A percentile compares a stretch with the other conserved stretches of the same genome.
These are phyloP conservation scores for Diaporthe batatas DNA, from an alignment of 2,329 filamentous ascomycete genomes.

Conservation along the genomic window DNA sequence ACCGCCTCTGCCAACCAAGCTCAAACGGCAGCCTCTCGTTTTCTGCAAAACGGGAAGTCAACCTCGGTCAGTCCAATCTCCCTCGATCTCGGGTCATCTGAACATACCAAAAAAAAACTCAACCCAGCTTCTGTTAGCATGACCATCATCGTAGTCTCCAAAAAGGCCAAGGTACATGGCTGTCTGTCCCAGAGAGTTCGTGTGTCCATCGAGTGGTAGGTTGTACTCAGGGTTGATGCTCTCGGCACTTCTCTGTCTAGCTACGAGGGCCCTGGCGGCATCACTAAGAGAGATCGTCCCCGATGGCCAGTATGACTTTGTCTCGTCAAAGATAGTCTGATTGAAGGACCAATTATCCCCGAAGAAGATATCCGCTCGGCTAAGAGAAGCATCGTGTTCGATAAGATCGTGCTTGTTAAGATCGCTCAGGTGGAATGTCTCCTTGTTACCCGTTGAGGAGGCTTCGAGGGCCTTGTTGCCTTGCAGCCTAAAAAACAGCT, in stretches of 20 bases:
- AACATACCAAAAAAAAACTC: constrained; percentile 18
- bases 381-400: constrained; percentile 20
- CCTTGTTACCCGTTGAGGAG: constrained; percentile 15
- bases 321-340: constrained; percentile 11
- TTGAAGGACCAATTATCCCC: constrained; percentile 26
- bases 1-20: constrained; percentile 16
- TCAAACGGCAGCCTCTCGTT: constrained; percentile 25
- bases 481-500: constrained; percentile 21
- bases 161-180: constrained; percentile 27
- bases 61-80: background rate
- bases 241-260: constrained; percentile 13
- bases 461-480: constrained; percentile 22
- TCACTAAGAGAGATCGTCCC: background rate
- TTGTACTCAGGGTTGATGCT: constrained; percentile 13
- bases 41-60: background rate
- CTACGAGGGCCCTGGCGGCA: constrained; percentile 12
- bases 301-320: constrained; percentile 9
- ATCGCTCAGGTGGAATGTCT: constrained; percentile 21
- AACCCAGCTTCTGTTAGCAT: constrained; percentile 9
- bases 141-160: constrained; percentile 7
- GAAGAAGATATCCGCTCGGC: constrained; percentile 20
- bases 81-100: background rate
- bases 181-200: constrained; percentile 13
- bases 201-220: constrained; percentile 14
- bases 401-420: constrained; percentile 22